Percentiles rank a stretch among this genome's conserved stretches.
phyloP scores from a whole-genome alignment of 169 alveolate species.

The Plasmodium cynomolgi region DNA sequence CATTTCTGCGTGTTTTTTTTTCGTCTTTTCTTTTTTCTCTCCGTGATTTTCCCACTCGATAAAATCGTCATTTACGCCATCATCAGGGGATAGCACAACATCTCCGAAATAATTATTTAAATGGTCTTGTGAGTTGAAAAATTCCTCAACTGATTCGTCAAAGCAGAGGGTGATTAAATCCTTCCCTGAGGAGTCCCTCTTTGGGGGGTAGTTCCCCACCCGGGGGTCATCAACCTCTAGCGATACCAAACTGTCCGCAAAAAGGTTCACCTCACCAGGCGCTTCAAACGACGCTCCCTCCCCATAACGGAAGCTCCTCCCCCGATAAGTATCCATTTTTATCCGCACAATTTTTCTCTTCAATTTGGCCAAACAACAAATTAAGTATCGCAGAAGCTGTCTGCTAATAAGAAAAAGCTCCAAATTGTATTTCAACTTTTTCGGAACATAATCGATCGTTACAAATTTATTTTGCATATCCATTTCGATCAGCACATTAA shows the following conservation, averaged over 20 bases:
- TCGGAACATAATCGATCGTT: slow-evolving; percentile 2
- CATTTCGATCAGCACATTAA: slow-evolving; percentile 36
- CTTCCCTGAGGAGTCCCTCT: not conserved
- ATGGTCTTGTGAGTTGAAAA: slow-evolving; percentile 46
- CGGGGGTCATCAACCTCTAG: not conserved
- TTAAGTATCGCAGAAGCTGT: slow-evolving; percentile 33
- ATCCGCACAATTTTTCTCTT: slow-evolving; percentile 21
- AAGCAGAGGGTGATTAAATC: slow-evolving; percentile 17
- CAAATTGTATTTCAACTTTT: slow-evolving; percentile 37
- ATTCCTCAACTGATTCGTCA: slow-evolving; percentile 54
- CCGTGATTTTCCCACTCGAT: not conserved
- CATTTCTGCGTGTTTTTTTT: not conserved
- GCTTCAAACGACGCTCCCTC: not conserved
- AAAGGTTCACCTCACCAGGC: not conserved
- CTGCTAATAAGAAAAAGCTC: slow-evolving; percentile 45
- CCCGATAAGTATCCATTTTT: slow-evolving; percentile 6
- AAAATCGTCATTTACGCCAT: not conserved
- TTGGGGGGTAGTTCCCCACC: not conserved
- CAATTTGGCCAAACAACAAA: slow-evolving; percentile 8
- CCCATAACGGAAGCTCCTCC: not conserved
- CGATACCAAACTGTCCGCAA: not conserved
- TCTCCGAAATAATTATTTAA: slow-evolving; percentile 34
- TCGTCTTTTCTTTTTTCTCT: not conserved
- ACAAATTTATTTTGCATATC: slow-evolving; percentile 23
- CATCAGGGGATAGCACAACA: not conserved